Conservation (phyloP, 257 asterid genomes). For the Salvia rosmarinus region DNA sequence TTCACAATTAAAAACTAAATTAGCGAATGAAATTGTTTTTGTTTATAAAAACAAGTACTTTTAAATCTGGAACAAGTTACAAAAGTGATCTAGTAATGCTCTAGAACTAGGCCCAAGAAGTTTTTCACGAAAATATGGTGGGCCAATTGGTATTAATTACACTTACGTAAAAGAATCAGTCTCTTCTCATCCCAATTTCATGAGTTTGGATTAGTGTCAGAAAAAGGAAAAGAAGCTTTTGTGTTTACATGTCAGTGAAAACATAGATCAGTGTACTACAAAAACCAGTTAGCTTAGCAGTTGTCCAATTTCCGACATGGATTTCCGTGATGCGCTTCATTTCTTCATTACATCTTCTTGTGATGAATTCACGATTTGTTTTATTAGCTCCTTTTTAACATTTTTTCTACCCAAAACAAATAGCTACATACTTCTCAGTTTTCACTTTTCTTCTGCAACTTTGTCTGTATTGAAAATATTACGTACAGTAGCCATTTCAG, state of each 20-base stretch:
- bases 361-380: background rate
- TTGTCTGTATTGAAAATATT: too few species aligned
- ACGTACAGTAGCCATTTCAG: too few species aligned
- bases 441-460: background rate
- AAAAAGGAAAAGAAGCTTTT: background rate
- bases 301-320: slow-evolving; percentile 30
- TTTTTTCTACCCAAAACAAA: background rate
- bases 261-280: background rate
- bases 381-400: background rate
- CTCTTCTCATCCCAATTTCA: background rate
- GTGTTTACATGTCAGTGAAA: slow-evolving; percentile 12
- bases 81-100: too few species aligned
- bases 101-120: background rate
- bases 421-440: background rate
- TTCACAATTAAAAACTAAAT: too few species aligned
- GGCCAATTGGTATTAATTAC: slow-evolving; percentile 5
- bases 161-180: background rate
- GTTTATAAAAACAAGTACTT: too few species aligned
- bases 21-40: too few species aligned
- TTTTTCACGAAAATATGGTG: slow-evolving; percentile 14
- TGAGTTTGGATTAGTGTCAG: slow-evolving; percentile 23
- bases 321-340: slow-evolving; percentile 10
- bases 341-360: background rate
- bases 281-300: background rate
- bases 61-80: too few species aligned